phyloP scores from a whole-genome alignment of 140 eudicot species.

The Stevia rebaudiana region DNA sequence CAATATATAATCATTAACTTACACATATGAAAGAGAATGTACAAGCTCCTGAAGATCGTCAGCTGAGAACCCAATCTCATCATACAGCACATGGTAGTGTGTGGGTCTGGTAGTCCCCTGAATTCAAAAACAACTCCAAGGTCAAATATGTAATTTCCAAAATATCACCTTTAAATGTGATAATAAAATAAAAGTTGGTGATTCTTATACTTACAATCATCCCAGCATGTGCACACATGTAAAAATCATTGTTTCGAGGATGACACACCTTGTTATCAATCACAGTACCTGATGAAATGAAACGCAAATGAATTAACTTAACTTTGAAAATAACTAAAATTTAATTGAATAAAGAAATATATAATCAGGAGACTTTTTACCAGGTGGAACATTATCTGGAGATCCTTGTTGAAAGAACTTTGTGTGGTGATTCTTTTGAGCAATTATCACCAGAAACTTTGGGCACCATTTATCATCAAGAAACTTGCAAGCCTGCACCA shows the following conservation, averaged over 20 bases:
- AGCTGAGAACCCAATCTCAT: slow-evolving; percentile 76
- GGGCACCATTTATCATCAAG: slow-evolving; percentile 57
- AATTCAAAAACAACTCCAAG: not conserved
- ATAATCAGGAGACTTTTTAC: slow-evolving; percentile 18
- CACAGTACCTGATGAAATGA: slow-evolving; percentile 50
- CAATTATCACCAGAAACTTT: slow-evolving; percentile 56
- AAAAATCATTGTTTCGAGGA: slow-evolving; percentile 66
- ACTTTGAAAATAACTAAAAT: not conserved
- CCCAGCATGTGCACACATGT: slow-evolving; percentile 82
- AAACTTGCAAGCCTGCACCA: slow-evolving; percentile 57
- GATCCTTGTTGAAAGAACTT: slow-evolving; percentile 52
- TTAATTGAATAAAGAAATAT: not conserved
- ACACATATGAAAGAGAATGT: slow-evolving; percentile 86
- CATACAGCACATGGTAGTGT: slow-evolving; percentile 82
- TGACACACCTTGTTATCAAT: slow-evolving; percentile 64
- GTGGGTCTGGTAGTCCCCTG: slow-evolving; percentile 88
- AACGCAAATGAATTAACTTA: not conserved
- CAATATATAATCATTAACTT: slow-evolving; percentile 32
- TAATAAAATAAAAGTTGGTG: not conserved
- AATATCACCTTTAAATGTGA: no score
- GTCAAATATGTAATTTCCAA: not conserved
- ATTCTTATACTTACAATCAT: slow-evolving; percentile 67
- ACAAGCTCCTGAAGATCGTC: slow-evolving; percentile 93
- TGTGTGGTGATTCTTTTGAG: slow-evolving; percentile 82
- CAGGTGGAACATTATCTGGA: slow-evolving; percentile 71